Conservation (phyloP, 2,329 filamentous ascomycete genomes). For the Talaromyces sp. region DNA sequence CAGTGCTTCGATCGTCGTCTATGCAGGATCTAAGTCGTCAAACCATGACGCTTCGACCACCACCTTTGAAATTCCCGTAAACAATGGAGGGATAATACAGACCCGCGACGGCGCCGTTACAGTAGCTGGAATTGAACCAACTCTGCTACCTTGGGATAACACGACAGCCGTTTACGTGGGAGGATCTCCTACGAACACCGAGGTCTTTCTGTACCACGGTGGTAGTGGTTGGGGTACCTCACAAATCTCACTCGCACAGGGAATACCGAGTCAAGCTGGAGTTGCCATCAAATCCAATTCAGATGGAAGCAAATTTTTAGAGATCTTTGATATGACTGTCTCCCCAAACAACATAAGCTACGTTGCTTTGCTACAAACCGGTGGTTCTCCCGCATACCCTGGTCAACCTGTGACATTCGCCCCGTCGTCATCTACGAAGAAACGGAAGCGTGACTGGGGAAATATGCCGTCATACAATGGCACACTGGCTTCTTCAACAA, state of each 20-base stretch:
- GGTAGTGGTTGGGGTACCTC: conserved; percentile 62
- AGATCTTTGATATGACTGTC: conserved; percentile 68
- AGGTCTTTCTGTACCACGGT: conserved; percentile 67
- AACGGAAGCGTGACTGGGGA: conserved; percentile 49
- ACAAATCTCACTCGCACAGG: conserved; percentile 57
- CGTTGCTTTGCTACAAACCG: conserved; percentile 59
- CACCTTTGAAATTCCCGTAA: conserved; percentile 68
- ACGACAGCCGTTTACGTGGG: conserved; percentile 69
- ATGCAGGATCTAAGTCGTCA: conserved; percentile 66
- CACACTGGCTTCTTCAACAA: conserved; percentile 61
- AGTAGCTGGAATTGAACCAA: conserved; percentile 61
- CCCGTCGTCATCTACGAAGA: conserved; percentile 27
- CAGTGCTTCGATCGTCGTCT: conserved; percentile 69
- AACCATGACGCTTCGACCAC: conserved; percentile 57
- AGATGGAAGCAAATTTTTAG: conserved; percentile 72
- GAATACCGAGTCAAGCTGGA: conserved; percentile 57
- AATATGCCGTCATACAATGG: conserved; percentile 76
- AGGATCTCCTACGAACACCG: conserved; percentile 60
- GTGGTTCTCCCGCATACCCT: conserved; percentile 48
- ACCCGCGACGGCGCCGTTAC: conserved; percentile 54
- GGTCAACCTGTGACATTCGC: conserved; percentile 46
- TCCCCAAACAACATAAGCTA: conserved; percentile 71
- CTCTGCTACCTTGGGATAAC: conserved; percentile 69
- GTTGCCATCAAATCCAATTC: conserved; percentile 63
- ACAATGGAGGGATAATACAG: conserved; percentile 52